Evolutionary conservation across 306 rosid species (phyloP), one percentile per base, ranked within the genome.

Genomic region (Trifolium subterraneum): DNA sequence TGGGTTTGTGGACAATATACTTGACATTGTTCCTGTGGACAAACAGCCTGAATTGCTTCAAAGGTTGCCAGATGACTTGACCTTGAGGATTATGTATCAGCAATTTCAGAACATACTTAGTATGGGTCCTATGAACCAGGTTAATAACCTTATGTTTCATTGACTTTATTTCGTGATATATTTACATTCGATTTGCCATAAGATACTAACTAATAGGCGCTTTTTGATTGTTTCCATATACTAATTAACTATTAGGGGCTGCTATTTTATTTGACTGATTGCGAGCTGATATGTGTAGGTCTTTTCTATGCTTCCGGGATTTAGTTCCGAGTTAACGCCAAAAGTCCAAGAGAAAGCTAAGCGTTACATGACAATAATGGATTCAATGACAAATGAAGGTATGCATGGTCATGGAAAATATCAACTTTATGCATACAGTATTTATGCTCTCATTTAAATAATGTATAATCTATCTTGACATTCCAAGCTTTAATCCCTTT

Each of bases 351-450:
- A 93, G 83, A 93, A 93, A 86, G 72, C 91, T 69, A 91, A 93
- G 84, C 90, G 92, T 15, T 89, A 91, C 88, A 91, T 93, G 96
- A 91, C 97, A 55, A 93, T 93, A 88, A 93, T 93, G 98, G 98
- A 93, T 73, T 91, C 98, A 0, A 93, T 93, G 98, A 90, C 98
- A 19, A 80, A 90, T 10, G 91, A 90, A 87, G 96, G 97, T 59
- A 76, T 73, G 86, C 64, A 29, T 9, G 68, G 18, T 55, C 22
- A 52, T 51, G 63, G 7, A 22, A 16, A 51, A 23, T 18, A 65
- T 50, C 41, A 64, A 59, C 27, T 47, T 66, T 13, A 31, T 66
- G 27, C 22, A 1, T 13, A 18, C 50, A 13, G 59, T 64, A 50
- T 78, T 67, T 22, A 74, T 29, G 42, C 58, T 63, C 23, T 42